phyloP scores from a whole-genome alignment of 805 yeast genomes.

The Cyberlindnera xishuangbannaensis region DNA sequence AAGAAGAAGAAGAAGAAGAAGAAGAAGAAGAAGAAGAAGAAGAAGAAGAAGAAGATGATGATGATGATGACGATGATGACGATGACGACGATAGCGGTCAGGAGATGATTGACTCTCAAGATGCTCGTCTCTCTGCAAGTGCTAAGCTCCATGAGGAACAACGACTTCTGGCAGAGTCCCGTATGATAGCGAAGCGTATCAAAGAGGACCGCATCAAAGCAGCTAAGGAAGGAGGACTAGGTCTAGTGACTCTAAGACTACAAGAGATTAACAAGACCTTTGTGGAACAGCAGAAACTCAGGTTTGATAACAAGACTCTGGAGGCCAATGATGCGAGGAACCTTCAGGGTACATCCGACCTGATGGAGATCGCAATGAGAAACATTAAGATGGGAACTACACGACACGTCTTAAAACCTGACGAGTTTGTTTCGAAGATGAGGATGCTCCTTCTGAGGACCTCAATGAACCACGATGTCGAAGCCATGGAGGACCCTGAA shows the following conservation, averaged over 20 bases:
- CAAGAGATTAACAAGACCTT: constrained; percentile 39
- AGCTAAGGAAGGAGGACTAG: constrained; percentile 56
- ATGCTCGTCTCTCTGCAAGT: no score
- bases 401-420: constrained; percentile 42
- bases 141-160: constrained; percentile 20
- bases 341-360: constrained; percentile 50
- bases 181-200: constrained; percentile 26
- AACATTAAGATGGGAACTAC: constrained; percentile 54
- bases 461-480: constrained; percentile 21
- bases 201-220: constrained; percentile 41
- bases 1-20: no score
- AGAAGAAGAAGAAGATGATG: no score
- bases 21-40: no score
- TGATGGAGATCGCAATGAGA: constrained; percentile 59
- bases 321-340: constrained; percentile 64
- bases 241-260: constrained; percentile 34
- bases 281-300: constrained; percentile 32
- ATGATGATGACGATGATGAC: no score
- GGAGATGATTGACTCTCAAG: no score
- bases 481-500: constrained; percentile 20
- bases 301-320: constrained; percentile 31
- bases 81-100: no score
- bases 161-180: constrained; percentile 27
- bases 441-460: constrained; percentile 34
- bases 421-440: constrained; percentile 38